phyloP scores from a whole-genome alignment of 1,139 yeast species.

The Nakaseomyces glabratus region DNA sequence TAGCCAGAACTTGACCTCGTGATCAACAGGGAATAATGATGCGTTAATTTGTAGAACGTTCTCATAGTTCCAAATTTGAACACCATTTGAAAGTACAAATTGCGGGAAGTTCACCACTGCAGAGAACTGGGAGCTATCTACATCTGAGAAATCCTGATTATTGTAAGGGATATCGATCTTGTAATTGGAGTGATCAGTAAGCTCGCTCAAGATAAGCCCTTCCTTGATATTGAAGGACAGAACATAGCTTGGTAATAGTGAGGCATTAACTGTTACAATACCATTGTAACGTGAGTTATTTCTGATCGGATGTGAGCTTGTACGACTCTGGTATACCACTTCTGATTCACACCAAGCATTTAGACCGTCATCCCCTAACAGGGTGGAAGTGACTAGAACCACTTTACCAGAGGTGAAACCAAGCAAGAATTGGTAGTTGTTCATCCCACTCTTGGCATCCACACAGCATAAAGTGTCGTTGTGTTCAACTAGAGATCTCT shows the following conservation, averaged over 20 bases:
- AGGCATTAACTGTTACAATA: conserved; percentile 4
- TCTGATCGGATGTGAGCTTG: conserved; percentile 3
- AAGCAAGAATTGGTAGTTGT: neutral
- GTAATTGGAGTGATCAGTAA: neutral
- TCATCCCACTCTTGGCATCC: neutral
- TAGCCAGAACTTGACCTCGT: conserved; percentile 5
- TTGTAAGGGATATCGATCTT: conserved; percentile 2
- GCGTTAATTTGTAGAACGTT: conserved; percentile 1
- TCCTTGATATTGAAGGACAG: conserved; percentile 6
- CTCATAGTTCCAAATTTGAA: conserved; percentile 1
- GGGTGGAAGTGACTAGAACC: neutral
- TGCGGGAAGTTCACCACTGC: conserved; percentile 7
- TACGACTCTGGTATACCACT: conserved; percentile 2
- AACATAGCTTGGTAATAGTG: conserved; percentile 5
- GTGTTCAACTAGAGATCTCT: neutral
- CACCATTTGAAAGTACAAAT: conserved; percentile 6
- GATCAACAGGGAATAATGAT: neutral
- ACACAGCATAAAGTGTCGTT: neutral
- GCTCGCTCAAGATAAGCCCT: conserved; percentile 4
- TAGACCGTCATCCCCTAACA: neutral
- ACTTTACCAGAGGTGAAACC: conserved; percentile 2
- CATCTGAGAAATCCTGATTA: neutral
- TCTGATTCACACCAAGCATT: conserved; percentile 1
- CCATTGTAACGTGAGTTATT: conserved; percentile 1
- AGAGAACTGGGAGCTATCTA: neutral